phyloP scores from a whole-genome alignment of 805 yeast genomes.

The Barnettozyma wickerhamii region DNA sequence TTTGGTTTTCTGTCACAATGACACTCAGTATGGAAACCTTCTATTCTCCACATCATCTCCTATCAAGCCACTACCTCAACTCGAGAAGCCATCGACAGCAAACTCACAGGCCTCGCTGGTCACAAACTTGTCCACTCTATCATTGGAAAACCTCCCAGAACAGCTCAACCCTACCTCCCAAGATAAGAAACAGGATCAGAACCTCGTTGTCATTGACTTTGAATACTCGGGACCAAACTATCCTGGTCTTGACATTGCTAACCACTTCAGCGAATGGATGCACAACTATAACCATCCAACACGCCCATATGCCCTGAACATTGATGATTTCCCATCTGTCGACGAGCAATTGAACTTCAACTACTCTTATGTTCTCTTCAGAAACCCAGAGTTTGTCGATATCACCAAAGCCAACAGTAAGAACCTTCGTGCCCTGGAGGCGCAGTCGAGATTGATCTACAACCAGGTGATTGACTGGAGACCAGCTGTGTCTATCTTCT shows the following conservation, averaged over 20 bases:
- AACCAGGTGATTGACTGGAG: constrained; percentile 76
- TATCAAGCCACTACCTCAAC: constrained; percentile 23
- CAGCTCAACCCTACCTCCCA: constrained; percentile 32
- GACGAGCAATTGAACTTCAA: constrained; percentile 69
- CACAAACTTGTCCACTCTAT: constrained; percentile 20
- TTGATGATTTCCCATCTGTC: constrained; percentile 57
- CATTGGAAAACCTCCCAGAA: constrained; percentile 20
- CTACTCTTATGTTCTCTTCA: constrained; percentile 64
- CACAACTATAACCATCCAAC: constrained; percentile 65
- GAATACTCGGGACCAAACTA: constrained; percentile 91
- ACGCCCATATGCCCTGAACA: constrained; percentile 44
- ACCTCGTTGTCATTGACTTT: constrained; percentile 90
- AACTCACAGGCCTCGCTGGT: constrained; percentile 9
- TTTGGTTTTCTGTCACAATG: constrained; percentile 89
- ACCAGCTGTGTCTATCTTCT: constrained; percentile 68
- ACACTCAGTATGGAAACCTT: constrained; percentile 93
- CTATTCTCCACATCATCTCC: constrained; percentile 60
- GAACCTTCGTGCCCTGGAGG: constrained; percentile 30
- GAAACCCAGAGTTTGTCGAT: constrained; percentile 33
- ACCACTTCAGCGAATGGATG: constrained; percentile 98
- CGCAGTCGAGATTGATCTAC: constrained; percentile 46
- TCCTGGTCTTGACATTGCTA: constrained; percentile 86
- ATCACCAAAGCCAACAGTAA: constrained; percentile 11
- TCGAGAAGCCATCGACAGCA: constrained; percentile 3
- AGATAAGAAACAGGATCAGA: constrained; percentile 52